A percentile compares a stretch with the other conserved stretches of the same genome.
Evolutionary conservation across 1,139 yeast genomes (phyloP).

Genomic region (Lodderomyces metapsilosis): DNA sequence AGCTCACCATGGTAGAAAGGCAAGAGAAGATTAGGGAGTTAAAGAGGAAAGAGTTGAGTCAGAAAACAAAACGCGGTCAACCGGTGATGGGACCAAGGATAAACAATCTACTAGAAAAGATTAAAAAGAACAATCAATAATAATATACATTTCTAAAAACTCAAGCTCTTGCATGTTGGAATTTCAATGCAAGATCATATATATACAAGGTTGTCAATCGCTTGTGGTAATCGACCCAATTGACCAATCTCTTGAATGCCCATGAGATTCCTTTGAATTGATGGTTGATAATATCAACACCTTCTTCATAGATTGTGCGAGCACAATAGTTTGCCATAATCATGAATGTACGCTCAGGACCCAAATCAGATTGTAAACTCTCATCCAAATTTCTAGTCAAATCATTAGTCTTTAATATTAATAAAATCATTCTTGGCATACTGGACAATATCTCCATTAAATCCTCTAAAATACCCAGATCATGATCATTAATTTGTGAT

Average conservation of each 20-base stretch:
- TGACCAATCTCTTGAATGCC: constrained; percentile 32
- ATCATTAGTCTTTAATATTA: constrained; percentile 92
- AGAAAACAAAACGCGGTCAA: constrained; percentile 75
- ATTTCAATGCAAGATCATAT: constrained; percentile 49
- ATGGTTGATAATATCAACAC: constrained; percentile 39
- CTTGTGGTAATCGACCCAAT: constrained; percentile 53
- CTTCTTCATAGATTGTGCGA: constrained; percentile 68
- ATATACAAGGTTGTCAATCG: constrained; percentile 53
- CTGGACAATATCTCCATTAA: constrained; percentile 76
- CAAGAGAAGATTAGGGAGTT: constrained; percentile 32
- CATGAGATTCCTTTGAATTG: constrained; percentile 37
- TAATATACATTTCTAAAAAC: not conserved
- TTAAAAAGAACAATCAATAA: constrained; percentile 45
- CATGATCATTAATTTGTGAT: constrained; percentile 50
- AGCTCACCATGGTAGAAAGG: constrained; percentile 21
- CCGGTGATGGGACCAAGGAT: constrained; percentile 92
- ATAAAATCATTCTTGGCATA: constrained; percentile 81
- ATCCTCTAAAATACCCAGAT: constrained; percentile 60
- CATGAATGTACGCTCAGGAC: constrained; percentile 83
- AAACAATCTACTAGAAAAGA: constrained; percentile 73
- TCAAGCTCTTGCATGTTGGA: constrained; percentile 17
- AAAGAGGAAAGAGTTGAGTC: constrained; percentile 50
- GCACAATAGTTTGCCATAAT: constrained; percentile 93
- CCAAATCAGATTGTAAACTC: constrained; percentile 74
- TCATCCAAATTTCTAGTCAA: constrained; percentile 88